Percentiles rank a stretch among this genome's conserved stretches.
phyloP scores from a whole-genome alignment of 805 yeast species.

The Wickerhamiella nectarea region DNA sequence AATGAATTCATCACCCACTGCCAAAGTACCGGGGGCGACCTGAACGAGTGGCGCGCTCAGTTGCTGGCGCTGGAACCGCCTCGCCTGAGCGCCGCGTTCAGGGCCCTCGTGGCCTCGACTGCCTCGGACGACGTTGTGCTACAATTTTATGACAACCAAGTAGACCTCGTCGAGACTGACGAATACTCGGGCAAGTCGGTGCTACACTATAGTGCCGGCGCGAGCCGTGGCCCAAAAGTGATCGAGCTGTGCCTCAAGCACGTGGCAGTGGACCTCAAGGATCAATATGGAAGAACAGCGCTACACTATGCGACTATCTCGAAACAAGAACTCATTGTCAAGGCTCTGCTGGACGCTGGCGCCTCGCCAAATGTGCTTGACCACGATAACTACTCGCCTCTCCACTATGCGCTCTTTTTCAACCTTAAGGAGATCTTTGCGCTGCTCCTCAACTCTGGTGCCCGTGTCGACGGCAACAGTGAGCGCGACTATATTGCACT shows the following conservation, averaged over 20 bases:
- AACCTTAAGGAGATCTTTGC: slow-evolving; percentile 44
- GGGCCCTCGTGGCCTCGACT: slow-evolving; percentile 49
- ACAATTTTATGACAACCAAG: slow-evolving; percentile 35
- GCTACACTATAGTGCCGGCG: slow-evolving; percentile 44
- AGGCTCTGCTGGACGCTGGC: slow-evolving; percentile 30
- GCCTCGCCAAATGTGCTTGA: slow-evolving; percentile 28
- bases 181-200: slow-evolving; percentile 63
- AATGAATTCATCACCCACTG: slow-evolving; percentile 40
- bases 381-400: slow-evolving; percentile 50
- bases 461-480: slow-evolving; percentile 27
- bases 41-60: slow-evolving; percentile 31
- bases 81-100: slow-evolving; percentile 36
- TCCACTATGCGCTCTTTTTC: slow-evolving; percentile 63
- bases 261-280: slow-evolving; percentile 23
- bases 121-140: slow-evolving; percentile 50
- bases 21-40: slow-evolving; percentile 10
- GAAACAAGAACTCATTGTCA: slow-evolving; percentile 34
- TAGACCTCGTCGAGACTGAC: slow-evolving; percentile 52
- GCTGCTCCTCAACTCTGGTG: slow-evolving; percentile 37
- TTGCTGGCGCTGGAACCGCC: slow-evolving; percentile 16
- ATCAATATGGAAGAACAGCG: slow-evolving; percentile 55
- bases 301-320: slow-evolving; percentile 69
- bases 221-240: slow-evolving; percentile 23
- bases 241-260: slow-evolving; percentile 22
- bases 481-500: slow-evolving; percentile 41